Base-by-base conservation (phyloP, 495 filamentous ascomycete species). In the Trichocladium uniseriatum region DNA sequence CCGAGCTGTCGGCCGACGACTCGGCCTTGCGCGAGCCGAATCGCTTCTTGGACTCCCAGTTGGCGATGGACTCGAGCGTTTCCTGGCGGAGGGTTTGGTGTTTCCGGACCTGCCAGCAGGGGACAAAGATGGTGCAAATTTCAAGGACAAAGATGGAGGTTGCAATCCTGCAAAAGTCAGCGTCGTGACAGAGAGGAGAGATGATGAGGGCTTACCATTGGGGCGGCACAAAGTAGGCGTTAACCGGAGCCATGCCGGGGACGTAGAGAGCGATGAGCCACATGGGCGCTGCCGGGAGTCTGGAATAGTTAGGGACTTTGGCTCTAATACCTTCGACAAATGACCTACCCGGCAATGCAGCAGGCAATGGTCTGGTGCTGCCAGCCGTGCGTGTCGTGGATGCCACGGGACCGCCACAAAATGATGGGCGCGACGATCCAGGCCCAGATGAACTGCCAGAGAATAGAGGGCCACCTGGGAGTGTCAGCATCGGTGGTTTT, bases 351-450 rank as follows among this genome's bases (percentile, higher is more conserved):
- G 15, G 74, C 70, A 47, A 85, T 49, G 51, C 76, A 75, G 56
- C 79, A 81, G 18, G 71, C 63, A 24, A 78, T 79, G 10, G 81
- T 85, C 55, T 86, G 81, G 4, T 73, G 52, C n/a, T 80, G 73
- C 82, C 82, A 86, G 45, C 78, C 76, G 45, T 84, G 76, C 5
- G 81, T 80, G 53, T 86, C 82, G 40, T 66, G 71, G 49, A 86
- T 83, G 31, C 57, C 57, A 38, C 69, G 62, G 0, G 68, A 64
- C 35, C 55, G 56, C 68, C 68, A 72, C 2, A 72, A 59, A 22
- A 70, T 53, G n/a, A 66, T 56, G 11, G 69, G 69, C 9, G 69
- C 68, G 20, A 69, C 68, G 35, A 82, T 60, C 67, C 75, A 84
- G 19, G 79, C 69, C 81, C 81, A 86, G 42, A 80, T 56, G 24